Evolutionary conservation across 306 rosid genomes (phyloP).

Genomic region (Rosa persica): DNA sequence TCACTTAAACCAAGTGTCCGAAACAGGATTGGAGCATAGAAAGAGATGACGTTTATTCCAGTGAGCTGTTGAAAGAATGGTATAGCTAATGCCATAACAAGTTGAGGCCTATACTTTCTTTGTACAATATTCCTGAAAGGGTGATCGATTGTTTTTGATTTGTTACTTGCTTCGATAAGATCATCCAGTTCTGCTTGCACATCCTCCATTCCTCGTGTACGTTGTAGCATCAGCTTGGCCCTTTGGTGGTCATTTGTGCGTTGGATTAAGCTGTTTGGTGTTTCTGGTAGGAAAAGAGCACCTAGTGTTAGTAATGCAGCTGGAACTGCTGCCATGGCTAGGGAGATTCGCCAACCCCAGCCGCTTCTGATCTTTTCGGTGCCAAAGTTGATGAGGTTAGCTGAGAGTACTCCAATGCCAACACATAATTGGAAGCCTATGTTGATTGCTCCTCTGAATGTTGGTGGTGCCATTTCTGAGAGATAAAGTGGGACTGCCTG

Average conservation of each 20-base stretch:
- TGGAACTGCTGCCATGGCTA: constrained; percentile 69
- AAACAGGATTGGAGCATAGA: constrained; percentile 58
- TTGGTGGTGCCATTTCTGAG: constrained; percentile 82
- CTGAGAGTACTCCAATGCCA: constrained; percentile 57
- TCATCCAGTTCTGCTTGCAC: constrained; percentile 55
- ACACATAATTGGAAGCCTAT: constrained; percentile 79
- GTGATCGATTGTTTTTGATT: constrained; percentile 37
- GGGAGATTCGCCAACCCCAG: constrained; percentile 74
- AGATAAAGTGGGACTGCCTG: constrained; percentile 79
- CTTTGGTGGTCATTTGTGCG: constrained; percentile 36
- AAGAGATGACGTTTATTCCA: constrained; percentile 61
- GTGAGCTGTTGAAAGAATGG: constrained; percentile 70
- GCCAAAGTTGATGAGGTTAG: constrained; percentile 68
- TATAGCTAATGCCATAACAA: constrained; percentile 58
- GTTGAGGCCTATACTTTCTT: constrained; percentile 57
- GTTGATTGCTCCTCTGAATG: constrained; percentile 66
- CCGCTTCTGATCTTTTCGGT: constrained; percentile 61
- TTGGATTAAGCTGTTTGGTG: constrained; percentile 78
- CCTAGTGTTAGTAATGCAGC: constrained; percentile 64
- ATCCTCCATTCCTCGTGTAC: constrained; percentile 49
- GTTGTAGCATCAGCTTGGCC: constrained; percentile 53
- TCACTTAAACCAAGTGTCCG: constrained; percentile 62
- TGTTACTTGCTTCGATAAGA: constrained; percentile 43
- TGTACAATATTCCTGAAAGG: constrained; percentile 45
- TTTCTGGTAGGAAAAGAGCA: constrained; percentile 76